Evolutionary conservation across 202 grass and related monocot genomes (phyloP), one percentile per base, ranked within the genome.

Genomic region (Carex sylvatica): DNA sequence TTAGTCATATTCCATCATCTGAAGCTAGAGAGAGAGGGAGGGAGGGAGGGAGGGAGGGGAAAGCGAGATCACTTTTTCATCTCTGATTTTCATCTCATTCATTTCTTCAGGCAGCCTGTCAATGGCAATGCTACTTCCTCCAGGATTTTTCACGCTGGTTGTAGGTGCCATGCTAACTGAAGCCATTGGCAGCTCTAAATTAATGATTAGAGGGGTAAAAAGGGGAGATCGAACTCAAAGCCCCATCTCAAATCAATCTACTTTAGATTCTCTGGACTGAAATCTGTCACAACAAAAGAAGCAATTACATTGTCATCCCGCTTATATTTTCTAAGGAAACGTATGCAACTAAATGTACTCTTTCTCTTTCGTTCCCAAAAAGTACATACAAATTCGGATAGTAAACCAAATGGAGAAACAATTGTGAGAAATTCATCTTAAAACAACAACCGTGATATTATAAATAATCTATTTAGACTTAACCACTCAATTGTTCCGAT

Each of bases 31-130:
- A 36, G 24, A 51, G 72, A 69, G 6, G 16, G 31, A 36, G 24
- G 49, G 72, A 69, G 6, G 16, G 31, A 22, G 53, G n/a, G 19
- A 84, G 61, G 40, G 28, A 18, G 26, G 24, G 13, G 68, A 54
- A 19, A 1, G 51, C 18, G 51, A 61, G 14, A 5, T 52, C 61
- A 97, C 95, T 91, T 99, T 99, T 53, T 99, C 96, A 58, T 99
- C 96, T 72, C 93, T 88, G 80, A 99, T 99, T 83, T 99, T 95
- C 82, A 99, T 83, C 40, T 99, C 93, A 61, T 85, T 95, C 91
- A 99, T 84, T 89, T 95, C 91, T 86, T 93, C 93, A 5, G 90
- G 91, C 53, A 99, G 75, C 73, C 85, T 93, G 13, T 96, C 93
- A 44, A 76, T 85, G 20, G 84, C 86, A 77, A 93, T 73, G 82